Base-by-base conservation (phyloP, 768 basidiomycete genomes). In the Chlorophyllum brunneum region DNA sequence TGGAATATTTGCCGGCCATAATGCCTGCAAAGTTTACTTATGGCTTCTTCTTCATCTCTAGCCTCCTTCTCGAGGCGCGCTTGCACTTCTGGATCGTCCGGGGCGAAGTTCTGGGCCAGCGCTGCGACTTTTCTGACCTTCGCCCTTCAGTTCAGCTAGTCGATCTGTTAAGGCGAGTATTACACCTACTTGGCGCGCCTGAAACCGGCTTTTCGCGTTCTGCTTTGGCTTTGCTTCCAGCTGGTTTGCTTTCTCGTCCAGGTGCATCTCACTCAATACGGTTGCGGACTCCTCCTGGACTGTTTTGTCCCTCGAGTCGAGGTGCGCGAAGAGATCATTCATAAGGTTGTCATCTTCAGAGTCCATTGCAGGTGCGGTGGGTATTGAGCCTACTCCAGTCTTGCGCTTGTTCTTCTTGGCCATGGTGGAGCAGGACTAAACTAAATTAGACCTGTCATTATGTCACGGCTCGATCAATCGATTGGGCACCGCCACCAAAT, bases 81-180 rank as follows among this genome's bases (percentile, higher is more conserved):
- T 53, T 87, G 81, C 2, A 70, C 70, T n/a, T 75, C 80, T 20
- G 79, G 73, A 61, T 92, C 78, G 38, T 71, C 75, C 13, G 77
- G 70, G 3, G 77, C 54, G 51, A 75, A 73, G 24, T 72, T 67
- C 58, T 84, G 78, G 16, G 79, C 80, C 11, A 86, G 69, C 2
- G 77, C 74, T 13, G 83, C 86, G 9, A 82, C 85, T 64, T 85
- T 92, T 60, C 85, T 77, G 15, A 83, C 85, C 89, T 93, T 52
- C 30, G 7, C 24, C 22, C 37, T 42, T 47, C 40, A 54, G 27
- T 39, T 53, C 24, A 53, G 45, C 29, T 29, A 42, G 48, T 40
- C 37, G 41, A n/a, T 18, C 18, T 18, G 11, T 38, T 13, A 22
- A 10, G 18, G 30, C 24, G 24, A 6, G 9, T 20, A 18, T 13